Evolutionary conservation across 371 early-diverging fungal genomes (phyloP).

Genomic region (Syncephalastrum monosporum): DNA sequence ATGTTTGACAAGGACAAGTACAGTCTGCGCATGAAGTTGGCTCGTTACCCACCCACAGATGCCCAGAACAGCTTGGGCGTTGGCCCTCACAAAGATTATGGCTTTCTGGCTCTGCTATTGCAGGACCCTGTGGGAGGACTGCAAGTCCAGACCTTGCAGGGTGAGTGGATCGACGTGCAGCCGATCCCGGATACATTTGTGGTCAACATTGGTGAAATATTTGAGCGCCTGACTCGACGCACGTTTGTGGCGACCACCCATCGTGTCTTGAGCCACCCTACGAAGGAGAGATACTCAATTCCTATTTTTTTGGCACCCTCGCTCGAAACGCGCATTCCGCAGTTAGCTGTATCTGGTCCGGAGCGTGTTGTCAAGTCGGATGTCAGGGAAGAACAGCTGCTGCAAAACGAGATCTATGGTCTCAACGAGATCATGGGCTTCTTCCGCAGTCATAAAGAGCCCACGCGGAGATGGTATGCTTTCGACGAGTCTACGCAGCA

Average conservation of each 20-base stretch:
- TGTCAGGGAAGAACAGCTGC: constrained; percentile 31
- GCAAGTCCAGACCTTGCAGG: constrained; percentile 61
- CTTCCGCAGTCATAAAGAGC: constrained; percentile 27
- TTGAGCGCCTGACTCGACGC: constrained; percentile 58
- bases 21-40: constrained; percentile 48
- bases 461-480: constrained; percentile 31
- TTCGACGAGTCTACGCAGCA: constrained; percentile 18
- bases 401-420: constrained; percentile 37
- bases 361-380: constrained; percentile 20
- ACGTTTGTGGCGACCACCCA: constrained; percentile 60
- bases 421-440: constrained; percentile 28
- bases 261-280: constrained; percentile 49
- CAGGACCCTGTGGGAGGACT: constrained; percentile 63
- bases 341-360: constrained; percentile 8
- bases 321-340: constrained; percentile 38
- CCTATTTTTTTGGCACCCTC: constrained; percentile 53
- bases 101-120: constrained; percentile 56
- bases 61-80: constrained; percentile 39
- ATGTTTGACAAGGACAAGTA: constrained; percentile 43
- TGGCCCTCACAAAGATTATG: constrained; percentile 56
- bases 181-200: constrained; percentile 63
- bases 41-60: constrained; percentile 26
- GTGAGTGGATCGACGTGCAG: constrained; percentile 59
- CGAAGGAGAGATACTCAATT: constrained; percentile 49
- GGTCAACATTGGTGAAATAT: constrained; percentile 63